Evolutionary conservation across 2,329 filamentous ascomycete genomes (phyloP).

Genomic region (Fusarium xylarioides): DNA sequence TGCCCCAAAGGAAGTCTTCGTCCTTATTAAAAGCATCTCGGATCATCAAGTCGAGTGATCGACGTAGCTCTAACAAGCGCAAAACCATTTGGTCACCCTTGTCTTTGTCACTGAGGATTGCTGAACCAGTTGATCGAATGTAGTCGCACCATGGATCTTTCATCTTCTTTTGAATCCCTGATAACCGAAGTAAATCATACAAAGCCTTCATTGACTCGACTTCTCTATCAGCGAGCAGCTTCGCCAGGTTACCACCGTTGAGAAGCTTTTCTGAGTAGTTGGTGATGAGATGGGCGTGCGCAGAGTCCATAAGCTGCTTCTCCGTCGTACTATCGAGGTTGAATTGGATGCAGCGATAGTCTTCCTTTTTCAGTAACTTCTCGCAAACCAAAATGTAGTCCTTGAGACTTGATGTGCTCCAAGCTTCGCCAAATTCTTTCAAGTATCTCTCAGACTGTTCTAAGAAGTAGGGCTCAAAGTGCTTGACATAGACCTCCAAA

Average conservation of each 20-base stretch:
- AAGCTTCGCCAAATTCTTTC: constrained; percentile 71
- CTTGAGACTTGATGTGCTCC: constrained; percentile 71
- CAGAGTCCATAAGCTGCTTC: constrained; percentile 74
- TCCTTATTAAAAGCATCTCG: constrained; percentile 80
- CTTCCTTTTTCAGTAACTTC: constrained; percentile 75
- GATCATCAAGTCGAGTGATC: constrained; percentile 79
- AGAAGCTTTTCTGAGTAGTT: constrained; percentile 73
- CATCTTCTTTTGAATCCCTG: constrained; percentile 74
- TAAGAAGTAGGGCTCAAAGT: constrained; percentile 83
- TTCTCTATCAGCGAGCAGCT: constrained; percentile 76
- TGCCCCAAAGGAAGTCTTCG: constrained; percentile 77
- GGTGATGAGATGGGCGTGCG: constrained; percentile 77
- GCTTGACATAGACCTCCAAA: constrained; percentile 80
- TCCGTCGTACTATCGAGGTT: constrained; percentile 86
- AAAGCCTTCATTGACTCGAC: constrained; percentile 76
- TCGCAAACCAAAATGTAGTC: constrained; percentile 79
- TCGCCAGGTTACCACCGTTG: constrained; percentile 72
- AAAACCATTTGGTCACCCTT: constrained; percentile 87
- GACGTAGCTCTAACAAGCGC: constrained; percentile 82
- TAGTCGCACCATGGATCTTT: constrained; percentile 80
- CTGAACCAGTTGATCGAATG: constrained; percentile 77
- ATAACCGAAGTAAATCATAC: constrained; percentile 79
- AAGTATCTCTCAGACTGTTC: constrained; percentile 74
- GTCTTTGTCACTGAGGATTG: constrained; percentile 82
- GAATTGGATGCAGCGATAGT: constrained; percentile 79